phyloP scores from a whole-genome alignment of 148 eudicot species.

The Salicornia ramosissima region DNA sequence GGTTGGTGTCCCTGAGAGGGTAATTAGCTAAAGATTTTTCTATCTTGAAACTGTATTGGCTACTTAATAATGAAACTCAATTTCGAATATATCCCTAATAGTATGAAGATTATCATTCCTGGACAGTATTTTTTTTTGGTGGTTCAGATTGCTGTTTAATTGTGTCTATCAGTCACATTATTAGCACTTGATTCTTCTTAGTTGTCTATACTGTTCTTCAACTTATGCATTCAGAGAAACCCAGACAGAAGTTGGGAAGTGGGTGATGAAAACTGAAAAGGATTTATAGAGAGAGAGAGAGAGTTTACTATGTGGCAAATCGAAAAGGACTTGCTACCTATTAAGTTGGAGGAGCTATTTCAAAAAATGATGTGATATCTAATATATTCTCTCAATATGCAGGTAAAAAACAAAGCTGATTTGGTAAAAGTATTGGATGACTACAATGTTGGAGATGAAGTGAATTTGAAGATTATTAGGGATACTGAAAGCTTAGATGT shows the following conservation, averaged over 20 bases:
- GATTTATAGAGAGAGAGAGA: too few species aligned
- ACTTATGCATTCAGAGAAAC: neutral
- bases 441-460: slow-evolving; percentile 67
- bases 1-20: too few species aligned
- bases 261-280: neutral
- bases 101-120: too few species aligned
- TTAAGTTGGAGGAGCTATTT: neutral
- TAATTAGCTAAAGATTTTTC: too few species aligned
- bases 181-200: neutral
- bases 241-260: neutral
- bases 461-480: slow-evolving; percentile 60
- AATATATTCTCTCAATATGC: slow-evolving; percentile 19
- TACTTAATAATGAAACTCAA: neutral
- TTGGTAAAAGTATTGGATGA: slow-evolving; percentile 68
- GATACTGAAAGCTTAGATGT: slow-evolving; percentile 60
- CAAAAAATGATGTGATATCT: slow-evolving; percentile 6
- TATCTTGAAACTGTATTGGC: too few species aligned
- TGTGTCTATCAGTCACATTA: neutral
- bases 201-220: neutral
- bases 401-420: slow-evolving; percentile 85
- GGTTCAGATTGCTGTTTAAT: neutral
- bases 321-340: neutral
- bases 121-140: neutral
- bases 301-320: neutral
- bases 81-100: neutral